Percentiles rank a stretch among this genome's conserved stretches.
phyloP scores from a whole-genome alignment of 768 basidiomycete genomes.

The Roridomyces roridus region DNA sequence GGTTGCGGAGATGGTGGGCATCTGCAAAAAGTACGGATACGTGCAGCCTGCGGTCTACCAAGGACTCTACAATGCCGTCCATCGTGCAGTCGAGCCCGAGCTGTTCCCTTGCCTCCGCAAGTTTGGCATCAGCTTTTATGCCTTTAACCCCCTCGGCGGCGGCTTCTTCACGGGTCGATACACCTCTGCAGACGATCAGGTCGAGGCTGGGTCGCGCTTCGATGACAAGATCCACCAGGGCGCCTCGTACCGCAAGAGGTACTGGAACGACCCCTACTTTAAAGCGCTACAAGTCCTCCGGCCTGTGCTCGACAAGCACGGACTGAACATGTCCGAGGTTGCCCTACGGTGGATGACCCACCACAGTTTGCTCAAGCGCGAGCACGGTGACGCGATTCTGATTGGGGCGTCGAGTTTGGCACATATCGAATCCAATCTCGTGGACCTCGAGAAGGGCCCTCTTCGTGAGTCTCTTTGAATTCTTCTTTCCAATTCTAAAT shows the following conservation, averaged over 20 bases:
- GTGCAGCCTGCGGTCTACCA: conserved; percentile 61
- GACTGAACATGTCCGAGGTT: conserved; percentile 47
- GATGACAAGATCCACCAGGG: conserved; percentile 53
- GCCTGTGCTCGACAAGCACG: conserved; percentile 32
- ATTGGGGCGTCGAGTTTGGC: conserved; percentile 49
- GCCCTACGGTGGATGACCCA: conserved; percentile 55
- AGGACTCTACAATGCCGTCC: conserved; percentile 47
- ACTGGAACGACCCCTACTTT: conserved; percentile 38
- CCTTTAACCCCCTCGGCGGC: conserved; percentile 57
- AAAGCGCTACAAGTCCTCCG: conserved; percentile 27
- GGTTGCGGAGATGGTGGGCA: conserved; percentile 62
- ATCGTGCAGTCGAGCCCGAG: conserved; percentile 39
- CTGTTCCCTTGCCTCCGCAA: conserved; percentile 62
- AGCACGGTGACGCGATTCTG: conserved; percentile 43
- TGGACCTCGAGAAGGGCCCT: conserved; percentile 60
- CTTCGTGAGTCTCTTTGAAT: conserved; percentile 42
- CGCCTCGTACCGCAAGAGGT: conserved; percentile 41
- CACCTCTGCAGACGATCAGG: conserved; percentile 39
- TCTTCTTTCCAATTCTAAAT: not conserved
- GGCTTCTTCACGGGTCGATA: conserved; percentile 66
- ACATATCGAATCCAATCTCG: conserved; percentile 42
- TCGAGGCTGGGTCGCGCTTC: conserved; percentile 61
- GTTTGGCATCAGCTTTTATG: conserved; percentile 58
- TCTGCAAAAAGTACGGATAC: conserved; percentile 59
- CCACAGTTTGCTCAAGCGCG: conserved; percentile 45